Base-by-base conservation (phyloP, 2,329 filamentous ascomycete genomes). In the Huntiella decipiens region DNA sequence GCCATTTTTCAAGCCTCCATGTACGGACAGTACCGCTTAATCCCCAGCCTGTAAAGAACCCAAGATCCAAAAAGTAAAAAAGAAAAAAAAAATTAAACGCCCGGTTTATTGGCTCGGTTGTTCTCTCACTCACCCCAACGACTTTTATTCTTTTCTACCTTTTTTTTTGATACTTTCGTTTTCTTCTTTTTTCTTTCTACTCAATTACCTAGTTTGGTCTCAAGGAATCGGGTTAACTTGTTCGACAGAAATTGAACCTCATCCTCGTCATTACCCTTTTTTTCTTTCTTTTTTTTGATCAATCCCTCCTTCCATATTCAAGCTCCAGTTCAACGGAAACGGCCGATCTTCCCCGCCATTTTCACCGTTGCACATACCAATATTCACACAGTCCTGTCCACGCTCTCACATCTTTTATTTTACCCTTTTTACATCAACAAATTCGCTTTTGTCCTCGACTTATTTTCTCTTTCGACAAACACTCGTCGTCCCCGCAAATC, bases 81-180 rank as follows among this genome's bases (percentile, higher is more conserved):
- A 2, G 1, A 28, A 28, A 2, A 6, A 28, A 28, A 28, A 28
- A 28, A 28, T 4, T 7, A 28, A 10, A 28, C 22, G 22, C 22
- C 22, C 7, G 22, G 6, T 28, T 28, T 28, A 10, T 28, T 43
- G 19, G 12, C n/a, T 33, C 17, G 7, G 31, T 32, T 33, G 11
- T 43, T 39, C 52, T 48, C 46, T 53, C 55, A 11, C 53, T 57
- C 35, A 32, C 44, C 37, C 38, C 38, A 28, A 28, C 22, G 3
- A 52, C 54, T 42, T 51, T 52, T n/a, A 52, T 53, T 15, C 44
- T 55, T 41, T 52, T 54, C 22, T 57, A 56, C 16, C 16, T 35
- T 4, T 17, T 17, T 17, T 40, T 16, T 31, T 28, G 35, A 40
- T 13, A 22, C 32, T 36, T 33, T 34, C 16, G 17, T 19, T 19